phyloP scores from a whole-genome alignment of 2,329 filamentous ascomycete genomes.

The Fusarium tuaranense region DNA sequence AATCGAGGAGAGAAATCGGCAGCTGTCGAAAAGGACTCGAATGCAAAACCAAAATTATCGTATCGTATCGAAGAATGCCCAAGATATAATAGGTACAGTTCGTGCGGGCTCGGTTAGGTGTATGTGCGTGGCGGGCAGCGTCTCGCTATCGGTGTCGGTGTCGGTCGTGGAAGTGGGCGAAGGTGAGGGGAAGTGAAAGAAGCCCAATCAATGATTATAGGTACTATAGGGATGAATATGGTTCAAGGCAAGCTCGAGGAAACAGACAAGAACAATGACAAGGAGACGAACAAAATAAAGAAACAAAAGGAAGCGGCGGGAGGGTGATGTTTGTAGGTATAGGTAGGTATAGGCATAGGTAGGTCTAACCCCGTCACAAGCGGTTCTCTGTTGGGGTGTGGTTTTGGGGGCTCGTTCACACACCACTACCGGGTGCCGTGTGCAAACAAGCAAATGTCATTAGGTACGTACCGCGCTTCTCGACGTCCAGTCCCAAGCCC shows the following conservation, averaged over 20 bases:
- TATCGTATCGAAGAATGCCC: slow-evolving; percentile 18
- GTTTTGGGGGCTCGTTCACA: slow-evolving; percentile 15
- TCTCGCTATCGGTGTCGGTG: slow-evolving; percentile 1
- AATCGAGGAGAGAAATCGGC: background rate
- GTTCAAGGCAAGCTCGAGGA: slow-evolving; percentile 11
- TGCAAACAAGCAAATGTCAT: slow-evolving; percentile 14
- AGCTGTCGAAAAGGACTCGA: background rate
- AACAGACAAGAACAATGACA: slow-evolving; percentile 5
- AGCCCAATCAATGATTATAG: slow-evolving; percentile 13
- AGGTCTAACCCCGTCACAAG: slow-evolving; percentile 19
- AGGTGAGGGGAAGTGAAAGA: slow-evolving; percentile 11
- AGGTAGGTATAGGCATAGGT: slow-evolving; percentile 9
- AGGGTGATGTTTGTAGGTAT: slow-evolving; percentile 30
- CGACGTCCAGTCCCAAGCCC: slow-evolving; percentile 19
- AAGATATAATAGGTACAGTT: slow-evolving; percentile 8
- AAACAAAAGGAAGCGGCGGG: slow-evolving; percentile 9
- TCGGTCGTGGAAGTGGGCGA: slow-evolving; percentile 5
- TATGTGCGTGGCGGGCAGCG: background rate
- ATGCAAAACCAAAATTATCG: slow-evolving; percentile 1
- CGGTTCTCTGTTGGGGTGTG: slow-evolving; percentile 22
- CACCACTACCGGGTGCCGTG: slow-evolving; percentile 29
- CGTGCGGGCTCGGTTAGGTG: slow-evolving; percentile 5
- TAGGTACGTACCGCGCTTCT: background rate
- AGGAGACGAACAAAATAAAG: slow-evolving; percentile 24
- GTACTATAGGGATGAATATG: slow-evolving; percentile 19